Evolutionary conservation across 352 stramenopile genomes (phyloP), one percentile per base, ranked within the genome.

Genomic region (Phytophthora fragariae): DNA sequence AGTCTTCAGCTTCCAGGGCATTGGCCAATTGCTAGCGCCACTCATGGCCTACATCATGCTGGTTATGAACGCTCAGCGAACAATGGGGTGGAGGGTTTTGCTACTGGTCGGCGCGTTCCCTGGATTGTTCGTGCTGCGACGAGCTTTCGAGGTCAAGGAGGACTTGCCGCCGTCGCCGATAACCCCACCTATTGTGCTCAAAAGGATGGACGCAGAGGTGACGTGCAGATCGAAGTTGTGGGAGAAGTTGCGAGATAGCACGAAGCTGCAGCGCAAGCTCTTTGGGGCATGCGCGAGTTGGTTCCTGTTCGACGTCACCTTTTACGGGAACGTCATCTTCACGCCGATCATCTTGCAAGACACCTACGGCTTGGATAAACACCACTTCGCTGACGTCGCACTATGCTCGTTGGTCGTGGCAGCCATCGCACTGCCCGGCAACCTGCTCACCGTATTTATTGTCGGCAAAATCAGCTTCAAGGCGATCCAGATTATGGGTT

Each of bases 261-360:
- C 55, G 1, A 73, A 31, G 15, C 55, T 92, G n/a, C 71, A 80
- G 14, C 76, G 65, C 15, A 93, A 85, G 60, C 80, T 92, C 21
- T 79, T 97, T 19, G 93, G 93, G 21, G 94, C 92, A 1, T 81
- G 82, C n/a, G 68, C 89, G 12, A 90, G 85, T n/a, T 98, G 93
- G 93, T 97, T 98, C 69, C 77, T 98, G 11, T 97, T 97, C 67
- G 93, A 98, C 79, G 83, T 98, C 35, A 88, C 88, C 8, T 98
- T 97, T 55, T 97, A 97, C 70, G 92, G 86, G 37, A 97, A 97
- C 69, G 77, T 94, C 47, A 86, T 97, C 64, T 97, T 97, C 72
- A 94, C 88, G 46, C 87, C 90, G 2, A 89, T 92, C 49, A 92
- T 97, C 62, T 57, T 97, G 9, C 73, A 92, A 61, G 86, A 92